Conservation (phyloP, 495 filamentous ascomycete species). For the Immersiella caudata region DNA sequence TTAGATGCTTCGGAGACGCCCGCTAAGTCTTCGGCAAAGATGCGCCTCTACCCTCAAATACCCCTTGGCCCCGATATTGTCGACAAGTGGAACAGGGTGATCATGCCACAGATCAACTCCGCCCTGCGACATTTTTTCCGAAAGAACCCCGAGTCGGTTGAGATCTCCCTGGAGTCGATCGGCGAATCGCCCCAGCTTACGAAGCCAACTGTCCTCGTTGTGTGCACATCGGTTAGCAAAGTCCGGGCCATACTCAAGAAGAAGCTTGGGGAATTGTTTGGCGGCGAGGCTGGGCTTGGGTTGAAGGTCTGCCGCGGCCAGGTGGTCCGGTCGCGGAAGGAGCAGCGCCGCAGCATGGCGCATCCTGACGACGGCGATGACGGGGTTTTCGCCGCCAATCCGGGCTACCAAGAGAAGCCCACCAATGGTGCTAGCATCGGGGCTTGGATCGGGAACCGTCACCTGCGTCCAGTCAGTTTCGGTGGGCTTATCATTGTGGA, state of each 20-base stretch:
- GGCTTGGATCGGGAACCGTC: constrained; percentile 79
- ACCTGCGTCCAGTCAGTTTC: constrained; percentile 86
- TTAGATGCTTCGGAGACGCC: constrained; percentile 4
- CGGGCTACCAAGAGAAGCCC: constrained; percentile 72
- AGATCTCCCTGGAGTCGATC: constrained; percentile 73
- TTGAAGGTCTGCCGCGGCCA: constrained; percentile 70
- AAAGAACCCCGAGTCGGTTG: constrained; percentile 71
- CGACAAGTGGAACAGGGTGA: constrained; percentile 69
- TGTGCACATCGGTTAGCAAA: constrained; percentile 71
- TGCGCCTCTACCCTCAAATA: constrained; percentile 55
- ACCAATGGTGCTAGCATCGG: constrained; percentile 90
- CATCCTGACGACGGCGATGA: constrained; percentile 32
- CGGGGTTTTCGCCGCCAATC: constrained; percentile 55
- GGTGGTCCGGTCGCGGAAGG: constrained; percentile 66
- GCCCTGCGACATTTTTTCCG: constrained; percentile 62
- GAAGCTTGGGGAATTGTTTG: constrained; percentile 58
- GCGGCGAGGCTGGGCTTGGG: constrained; percentile 59
- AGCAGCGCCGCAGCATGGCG: constrained; percentile 42
- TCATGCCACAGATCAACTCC: constrained; percentile 71
- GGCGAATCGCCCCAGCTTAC: constrained; percentile 67
- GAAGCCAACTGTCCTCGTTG: constrained; percentile 73
- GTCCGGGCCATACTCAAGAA: constrained; percentile 72
- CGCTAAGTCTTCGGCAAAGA: constrained; percentile 40
- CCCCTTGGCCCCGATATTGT: constrained; percentile 62
- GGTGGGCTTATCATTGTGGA: constrained; percentile 86